These are phyloP conservation scores for Dothiorella sarmentorum DNA, from an alignment of 2,329 filamentous ascomycete species.

Conservation along the genomic window DNA sequence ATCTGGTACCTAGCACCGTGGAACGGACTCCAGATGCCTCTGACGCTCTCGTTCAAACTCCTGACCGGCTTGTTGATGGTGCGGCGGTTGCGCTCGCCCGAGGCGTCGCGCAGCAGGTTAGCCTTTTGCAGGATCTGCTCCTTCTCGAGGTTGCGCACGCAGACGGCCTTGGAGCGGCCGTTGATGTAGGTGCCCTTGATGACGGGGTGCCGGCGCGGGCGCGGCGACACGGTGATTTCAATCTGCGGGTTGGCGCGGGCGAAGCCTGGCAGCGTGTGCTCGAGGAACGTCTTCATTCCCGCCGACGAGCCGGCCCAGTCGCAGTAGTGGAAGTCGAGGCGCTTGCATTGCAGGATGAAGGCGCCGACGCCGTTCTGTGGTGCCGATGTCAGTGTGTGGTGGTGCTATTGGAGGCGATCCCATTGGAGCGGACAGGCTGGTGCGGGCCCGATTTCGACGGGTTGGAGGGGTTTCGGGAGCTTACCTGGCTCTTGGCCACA, in stretches of 20 bases:
- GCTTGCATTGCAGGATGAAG: constrained; percentile 96
- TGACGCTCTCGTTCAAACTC: constrained; percentile 61
- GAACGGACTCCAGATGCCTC: constrained; percentile 63
- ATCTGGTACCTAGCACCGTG: constrained; percentile 48
- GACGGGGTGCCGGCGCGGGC: constrained; percentile 84
- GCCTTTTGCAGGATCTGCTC: constrained; percentile 79
- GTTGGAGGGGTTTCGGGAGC: constrained; percentile 21
- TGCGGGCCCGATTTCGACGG: neutral
- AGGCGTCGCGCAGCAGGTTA: constrained; percentile 68
- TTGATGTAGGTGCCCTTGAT: constrained; percentile 92
- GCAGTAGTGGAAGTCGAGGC: constrained; percentile 94
- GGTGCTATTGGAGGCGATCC: too few relatives aligned
- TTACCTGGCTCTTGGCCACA: constrained; percentile 55
- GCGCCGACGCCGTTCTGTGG: constrained; percentile 88
- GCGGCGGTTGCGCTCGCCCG: constrained; percentile 67
- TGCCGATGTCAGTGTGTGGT: constrained; percentile 18
- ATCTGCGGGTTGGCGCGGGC: constrained; percentile 78
- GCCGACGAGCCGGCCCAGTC: constrained; percentile 90
- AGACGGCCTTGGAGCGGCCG: constrained; percentile 78
- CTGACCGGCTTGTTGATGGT: constrained; percentile 55
- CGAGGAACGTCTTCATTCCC: constrained; percentile 96
- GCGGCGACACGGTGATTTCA: constrained; percentile 87
- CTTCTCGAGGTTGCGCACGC: constrained; percentile 80
- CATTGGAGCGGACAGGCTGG: neutral
- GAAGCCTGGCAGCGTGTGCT: constrained; percentile 71